Evolutionary conservation across 805 yeast genomes (phyloP).

Genomic region (Ogataea paradorogensis): DNA sequence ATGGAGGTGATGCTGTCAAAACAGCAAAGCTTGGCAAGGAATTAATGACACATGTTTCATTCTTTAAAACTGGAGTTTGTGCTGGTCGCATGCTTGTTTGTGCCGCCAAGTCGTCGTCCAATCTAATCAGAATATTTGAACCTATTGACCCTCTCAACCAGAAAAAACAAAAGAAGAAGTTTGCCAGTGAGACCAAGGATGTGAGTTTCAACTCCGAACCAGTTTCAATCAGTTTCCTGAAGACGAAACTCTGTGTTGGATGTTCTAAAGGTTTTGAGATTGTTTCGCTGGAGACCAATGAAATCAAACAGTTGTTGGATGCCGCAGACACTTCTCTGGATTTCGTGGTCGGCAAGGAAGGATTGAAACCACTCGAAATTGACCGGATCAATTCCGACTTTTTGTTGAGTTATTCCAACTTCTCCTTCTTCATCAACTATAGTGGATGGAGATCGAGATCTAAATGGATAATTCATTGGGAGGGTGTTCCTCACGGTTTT

Average conservation of each 20-base stretch:
- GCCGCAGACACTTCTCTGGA: slow-evolving; percentile 98
- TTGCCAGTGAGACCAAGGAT: slow-evolving; percentile 68
- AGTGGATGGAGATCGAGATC: slow-evolving; percentile 97
- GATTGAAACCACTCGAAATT: slow-evolving; percentile 84
- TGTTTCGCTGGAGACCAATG: slow-evolving; percentile 78
- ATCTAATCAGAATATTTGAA: slow-evolving; percentile 78
- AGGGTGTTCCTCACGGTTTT: slow-evolving; percentile 88
- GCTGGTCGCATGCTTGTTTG: slow-evolving; percentile 85
- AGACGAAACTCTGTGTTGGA: slow-evolving; percentile 87
- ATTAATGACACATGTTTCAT: slow-evolving; percentile 80
- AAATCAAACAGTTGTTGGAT: slow-evolving; percentile 85
- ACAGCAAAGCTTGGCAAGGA: slow-evolving; percentile 69
- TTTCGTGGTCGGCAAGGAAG: slow-evolving; percentile 81
- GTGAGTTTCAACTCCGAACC: slow-evolving; percentile 85
- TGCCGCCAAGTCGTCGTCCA: slow-evolving; percentile 82
- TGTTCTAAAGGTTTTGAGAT: slow-evolving; percentile 97
- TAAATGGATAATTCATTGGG: slow-evolving; percentile 95
- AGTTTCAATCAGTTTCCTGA: slow-evolving; percentile 84
- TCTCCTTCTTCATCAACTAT: slow-evolving; percentile 89
- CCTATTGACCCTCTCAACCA: slow-evolving; percentile 73
- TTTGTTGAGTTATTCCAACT: slow-evolving; percentile 83
- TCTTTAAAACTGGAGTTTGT: slow-evolving; percentile 91
- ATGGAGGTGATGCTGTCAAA: slow-evolving; percentile 45
- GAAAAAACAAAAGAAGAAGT: slow-evolving; percentile 64
- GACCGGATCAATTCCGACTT: slow-evolving; percentile 89